phyloP scores from a whole-genome alignment of 2,329 filamentous ascomycete genomes.

The Beauveria sp. region DNA sequence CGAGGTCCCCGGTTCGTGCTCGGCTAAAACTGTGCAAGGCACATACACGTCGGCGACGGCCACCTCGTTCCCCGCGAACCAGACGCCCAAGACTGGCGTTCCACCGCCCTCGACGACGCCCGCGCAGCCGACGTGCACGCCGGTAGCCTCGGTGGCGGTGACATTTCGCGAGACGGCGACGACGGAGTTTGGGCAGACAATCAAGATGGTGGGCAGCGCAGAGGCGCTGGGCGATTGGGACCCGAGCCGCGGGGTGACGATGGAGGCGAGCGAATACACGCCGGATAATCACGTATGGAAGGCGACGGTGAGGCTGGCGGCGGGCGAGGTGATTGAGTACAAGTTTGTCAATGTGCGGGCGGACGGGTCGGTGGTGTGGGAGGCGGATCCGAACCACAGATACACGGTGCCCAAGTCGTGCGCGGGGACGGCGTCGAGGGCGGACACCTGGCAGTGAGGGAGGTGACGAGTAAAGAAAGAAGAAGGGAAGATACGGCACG shows the following conservation, averaged over 20 bases:
- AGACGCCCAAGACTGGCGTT: slow-evolving; percentile 33
- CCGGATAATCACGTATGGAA: slow-evolving; percentile 54
- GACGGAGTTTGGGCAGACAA: slow-evolving; percentile 53
- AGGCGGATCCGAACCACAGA: slow-evolving; percentile 48
- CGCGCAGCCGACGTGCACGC: slow-evolving; percentile 24
- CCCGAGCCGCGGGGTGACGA: slow-evolving; percentile 40
- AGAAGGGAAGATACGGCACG: background rate
- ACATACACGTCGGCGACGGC: slow-evolving; percentile 43
- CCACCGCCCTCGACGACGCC: slow-evolving; percentile 15
- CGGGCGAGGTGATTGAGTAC: slow-evolving; percentile 53
- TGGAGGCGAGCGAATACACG: slow-evolving; percentile 54
- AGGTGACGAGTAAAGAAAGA: background rate
- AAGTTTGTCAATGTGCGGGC: slow-evolving; percentile 58
- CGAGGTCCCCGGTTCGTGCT: slow-evolving; percentile 42
- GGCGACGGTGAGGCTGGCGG: slow-evolving; percentile 43
- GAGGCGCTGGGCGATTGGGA: slow-evolving; percentile 57
- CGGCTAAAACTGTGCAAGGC: slow-evolving; percentile 36
- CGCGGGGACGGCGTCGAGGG: slow-evolving; percentile 19
- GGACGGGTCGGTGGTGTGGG: slow-evolving; percentile 53
- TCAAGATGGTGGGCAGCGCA: slow-evolving; percentile 57
- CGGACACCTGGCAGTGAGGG: slow-evolving; percentile 23
- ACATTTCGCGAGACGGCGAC: slow-evolving; percentile 53
- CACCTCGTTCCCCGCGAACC: slow-evolving; percentile 40
- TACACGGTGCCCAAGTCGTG: slow-evolving; percentile 26
- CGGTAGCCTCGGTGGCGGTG: slow-evolving; percentile 43